Percentiles rank a stretch among this genome's conserved stretches.
Conservation (phyloP, 179 eudicot species). For the Silene coronaria region DNA sequence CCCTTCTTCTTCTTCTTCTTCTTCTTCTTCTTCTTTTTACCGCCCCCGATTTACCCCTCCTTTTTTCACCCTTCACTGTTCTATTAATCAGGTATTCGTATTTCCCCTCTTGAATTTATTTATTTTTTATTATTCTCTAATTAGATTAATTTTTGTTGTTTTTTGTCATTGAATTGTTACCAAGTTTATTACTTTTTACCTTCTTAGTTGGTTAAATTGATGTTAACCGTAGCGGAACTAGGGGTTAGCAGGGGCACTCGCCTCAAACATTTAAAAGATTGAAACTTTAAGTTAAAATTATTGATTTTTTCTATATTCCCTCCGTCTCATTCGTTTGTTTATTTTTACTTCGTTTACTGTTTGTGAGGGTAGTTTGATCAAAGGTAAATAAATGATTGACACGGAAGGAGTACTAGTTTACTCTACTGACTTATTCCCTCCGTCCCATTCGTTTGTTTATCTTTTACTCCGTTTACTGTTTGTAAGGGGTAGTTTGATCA, state of each 20-base stretch:
- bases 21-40: background rate
- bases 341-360: no score
- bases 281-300: no score
- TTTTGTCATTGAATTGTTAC: background rate
- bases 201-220: no score
- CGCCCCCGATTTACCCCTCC: background rate
- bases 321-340: background rate
- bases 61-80: background rate
- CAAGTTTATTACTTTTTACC: background rate
- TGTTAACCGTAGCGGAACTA: no score
- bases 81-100: background rate
- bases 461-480: no score
- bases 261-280: no score
- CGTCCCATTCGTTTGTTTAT: background rate
- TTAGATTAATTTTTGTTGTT: background rate
- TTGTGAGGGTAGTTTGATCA: background rate
- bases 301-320: no score
- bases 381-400: background rate
- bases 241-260: no score
- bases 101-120: background rate
- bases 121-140: background rate
- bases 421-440: no score
- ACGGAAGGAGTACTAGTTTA: no score
- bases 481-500: background rate
- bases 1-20: background rate